Conservation (phyloP, 768 basidiomycete genomes). For the Suillus cothurnatus region DNA sequence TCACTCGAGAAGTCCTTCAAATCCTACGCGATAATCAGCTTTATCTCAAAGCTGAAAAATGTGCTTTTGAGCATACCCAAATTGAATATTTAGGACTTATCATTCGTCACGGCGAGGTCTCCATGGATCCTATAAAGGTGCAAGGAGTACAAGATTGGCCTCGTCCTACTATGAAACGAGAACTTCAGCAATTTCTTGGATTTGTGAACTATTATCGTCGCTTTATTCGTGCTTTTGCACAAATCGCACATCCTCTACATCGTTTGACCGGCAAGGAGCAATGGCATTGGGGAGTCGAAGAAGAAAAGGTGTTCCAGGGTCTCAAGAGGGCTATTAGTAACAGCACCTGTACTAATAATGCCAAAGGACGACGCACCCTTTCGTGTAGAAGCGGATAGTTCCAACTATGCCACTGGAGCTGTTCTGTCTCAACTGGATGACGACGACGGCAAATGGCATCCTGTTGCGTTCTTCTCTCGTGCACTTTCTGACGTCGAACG, state of each 20-base stretch:
- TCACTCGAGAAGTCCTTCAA: conserved; percentile 22
- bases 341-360: conserved; percentile 30
- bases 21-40: conserved; percentile 29
- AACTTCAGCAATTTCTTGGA: conserved; percentile 44
- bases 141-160: conserved; percentile 9
- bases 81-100: conserved; percentile 37
- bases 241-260: conserved; percentile 32
- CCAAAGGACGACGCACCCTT: conserved; percentile 14
- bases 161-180: conserved; percentile 21
- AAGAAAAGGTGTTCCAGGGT: conserved; percentile 25
- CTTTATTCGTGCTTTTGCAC: conserved; percentile 37
- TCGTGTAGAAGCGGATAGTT: conserved; percentile 33
- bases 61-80: conserved; percentile 27
- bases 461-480: conserved; percentile 41
- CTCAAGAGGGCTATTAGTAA: conserved; percentile 31
- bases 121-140: conserved; percentile 14
- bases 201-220: conserved; percentile 41
- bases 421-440: conserved; percentile 26
- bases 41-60: conserved; percentile 39
- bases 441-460: conserved; percentile 29
- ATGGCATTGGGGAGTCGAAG: conserved; percentile 29
- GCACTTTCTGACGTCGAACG: conserved; percentile 35
- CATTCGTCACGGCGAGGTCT: conserved; percentile 19
- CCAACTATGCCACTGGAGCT: conserved; percentile 35
- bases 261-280: conserved; percentile 27